Base-by-base conservation (phyloP, 768 basidiomycete genomes). In the Aureoboletus auriporus region DNA sequence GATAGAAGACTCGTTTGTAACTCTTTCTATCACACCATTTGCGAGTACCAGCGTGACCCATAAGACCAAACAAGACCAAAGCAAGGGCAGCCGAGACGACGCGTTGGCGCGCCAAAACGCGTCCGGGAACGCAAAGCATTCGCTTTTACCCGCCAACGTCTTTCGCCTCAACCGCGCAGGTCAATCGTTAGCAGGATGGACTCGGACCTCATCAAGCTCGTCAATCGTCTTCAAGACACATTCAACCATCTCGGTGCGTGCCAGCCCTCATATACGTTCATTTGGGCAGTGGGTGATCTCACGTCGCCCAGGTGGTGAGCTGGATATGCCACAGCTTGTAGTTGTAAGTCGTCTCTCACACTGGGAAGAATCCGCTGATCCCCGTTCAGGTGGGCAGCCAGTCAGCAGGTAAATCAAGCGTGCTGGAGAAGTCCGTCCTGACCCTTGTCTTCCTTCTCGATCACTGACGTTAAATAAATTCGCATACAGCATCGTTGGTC, bases 401-500 rank as follows among this genome's bases (percentile, higher is more conserved):
- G 71, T 96, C 93, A 35, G 85, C 93, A 29, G 94, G 94, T 52
- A 97, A 96, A 74, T 96, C 93, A 31, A 92, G 90, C 67, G 91
- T 93, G 45, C 79, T 98, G 47, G 94, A 98, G 72, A 98, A 89
- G 93, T 93, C 59, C 60, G 88, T 77, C 39, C 17, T 9, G 10
- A 34, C 11, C 23, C 8, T 47, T 56, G 54, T 41, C 43, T 49
- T 49, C 6, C 11, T n/a, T 27, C 8, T 46, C 39, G 9, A 39
- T 44, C 14, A 29, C 20, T 52, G 23, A 56, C 39, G 34, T 26
- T 20, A 11, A 17, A 30, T 42, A 33, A 23, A 23, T 23, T 40
- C 44, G 37, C 28, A 34, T 56, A 28, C 57, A 91, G 93, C 26
- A 96, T 98, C 59, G 96, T 99, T 53, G 96, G 96, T 45, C 81